Evolutionary conservation across 306 rosid genomes (phyloP).

Genomic region (Lathyrus sativus): DNA sequence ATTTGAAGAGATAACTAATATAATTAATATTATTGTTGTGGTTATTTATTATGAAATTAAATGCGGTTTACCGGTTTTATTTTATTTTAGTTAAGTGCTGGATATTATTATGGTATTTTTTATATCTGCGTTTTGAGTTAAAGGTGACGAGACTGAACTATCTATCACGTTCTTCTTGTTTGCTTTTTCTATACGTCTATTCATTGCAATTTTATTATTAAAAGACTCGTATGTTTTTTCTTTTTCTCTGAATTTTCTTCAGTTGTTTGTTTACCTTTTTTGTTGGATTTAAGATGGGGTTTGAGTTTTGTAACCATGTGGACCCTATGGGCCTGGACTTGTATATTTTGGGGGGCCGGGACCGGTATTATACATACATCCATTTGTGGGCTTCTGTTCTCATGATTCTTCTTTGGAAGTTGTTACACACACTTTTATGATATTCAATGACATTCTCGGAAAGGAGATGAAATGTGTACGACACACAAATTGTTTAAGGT

Average conservation of each 20-base stretch:
- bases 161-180: constrained; percentile 37
- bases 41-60: neutral
- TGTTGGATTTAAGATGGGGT: too few species aligned
- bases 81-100: neutral
- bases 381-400: too few species aligned
- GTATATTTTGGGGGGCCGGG: too few species aligned
- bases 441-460: too few species aligned
- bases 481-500: too few species aligned
- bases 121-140: constrained; percentile 6
- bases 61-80: constrained; percentile 1
- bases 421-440: too few species aligned
- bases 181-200: constrained; percentile 4
- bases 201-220: constrained; percentile 36
- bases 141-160: constrained; percentile 9
- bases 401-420: too few species aligned
- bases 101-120: too few species aligned
- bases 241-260: constrained; percentile 12
- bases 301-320: too few species aligned
- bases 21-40: neutral
- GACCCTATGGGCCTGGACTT: too few species aligned
- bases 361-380: too few species aligned
- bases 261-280: neutral
- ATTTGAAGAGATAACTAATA: neutral
- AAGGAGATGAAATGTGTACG: too few species aligned
- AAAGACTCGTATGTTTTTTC: constrained; percentile 33